Base-by-base conservation (phyloP, 768 basidiomycete genomes). In the Hypholoma fasciculare region DNA sequence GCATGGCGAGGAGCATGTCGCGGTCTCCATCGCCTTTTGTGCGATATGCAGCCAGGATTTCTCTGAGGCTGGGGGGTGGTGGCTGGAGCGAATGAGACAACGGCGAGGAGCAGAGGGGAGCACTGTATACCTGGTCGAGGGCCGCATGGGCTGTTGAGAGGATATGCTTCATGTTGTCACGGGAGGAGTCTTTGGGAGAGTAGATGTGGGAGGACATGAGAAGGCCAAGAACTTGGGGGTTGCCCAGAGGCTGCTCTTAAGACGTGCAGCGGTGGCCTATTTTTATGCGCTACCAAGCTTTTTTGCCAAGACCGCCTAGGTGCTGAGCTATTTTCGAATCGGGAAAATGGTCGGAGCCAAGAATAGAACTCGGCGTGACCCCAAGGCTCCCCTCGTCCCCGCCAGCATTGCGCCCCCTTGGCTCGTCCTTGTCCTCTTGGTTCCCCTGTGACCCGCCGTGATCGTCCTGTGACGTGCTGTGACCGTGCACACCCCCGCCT, bases 1-100 rank as follows among this genome's bases (percentile, higher is more conserved):
- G 79, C 82, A 97, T 90, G 63, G 92, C 85, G 37, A 96, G 80
- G 19, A 97, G 79, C 85, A 96, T 89, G 52, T 96, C 93, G 20
- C 94, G 82, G 78, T 97, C 95, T 43, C 93, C 94, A 60, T 95
- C 92, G 59, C 95, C 95, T 67, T 88, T 91, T 39, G 85, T 74
- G 56, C 83, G 81, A 77, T 96, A 97, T 7, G 94, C 94, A 39
- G 83, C 81, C 23, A 97, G 85, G 43, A 97, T 94, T 65, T 95
- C 93, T 49, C 90, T 83, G 44, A 97, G 79, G 60, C 77, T 86
- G 0, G 95, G 93, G 1, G 94, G 91, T 26, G 93, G 85, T 5
- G 86, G 67, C 89, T 92, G 65, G 23, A 23, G 23, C 23, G 23
- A 23, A 23, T 23, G 23, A 23, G 23, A 1, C 2, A 23, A 23